Base-by-base conservation (phyloP, 139 green algal species). In the Chlamydomonas urium region DNA sequence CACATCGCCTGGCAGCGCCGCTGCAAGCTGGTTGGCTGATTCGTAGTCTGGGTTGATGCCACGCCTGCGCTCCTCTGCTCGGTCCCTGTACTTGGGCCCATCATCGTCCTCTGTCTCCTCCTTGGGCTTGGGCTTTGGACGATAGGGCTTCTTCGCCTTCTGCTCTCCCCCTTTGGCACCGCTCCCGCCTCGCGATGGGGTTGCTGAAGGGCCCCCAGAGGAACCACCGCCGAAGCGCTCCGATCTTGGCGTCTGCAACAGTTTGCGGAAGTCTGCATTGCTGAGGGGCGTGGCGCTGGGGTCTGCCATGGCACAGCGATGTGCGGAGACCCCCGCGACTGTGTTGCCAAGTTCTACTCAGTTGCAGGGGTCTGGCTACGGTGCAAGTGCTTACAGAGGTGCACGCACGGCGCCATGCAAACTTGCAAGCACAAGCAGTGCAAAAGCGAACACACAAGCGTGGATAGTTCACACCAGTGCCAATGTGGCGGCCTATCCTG, bases 11-110 rank as follows among this genome's bases (percentile, higher is more conserved):
- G 57, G 28, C 19, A 73, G 6, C 34, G 74, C 59, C 19, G 33
- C 29, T 3, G 70, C 56, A 26, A 84, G 75, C 28, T 79, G 60
- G 3, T 75, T 75, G 0, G 81, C 78, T n/a, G 74, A 73, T 4
- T 78, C 78, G 70, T 91, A 90, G 67, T 92, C 84, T 0, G 77
- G 42, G 60, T 81, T 83, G 63, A 79, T 50, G 38, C 88, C 89
- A 36, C 88, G 77, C 19, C 90, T 71, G 0, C 90, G 77, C 82
- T 94, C 88, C 72, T 91, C 87, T 24, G 88, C 88, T 14, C 88
- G 89, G 65, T 94, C 89, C 61, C 89, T 88, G 72, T 92, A 91
- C 32, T 71, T 76, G 2, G 73, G 36, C 3, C 45, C 84, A 28
- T 90, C 83, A 1, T 85, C 77, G 17, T 86, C 77, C 58, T 88